These are phyloP conservation scores for Metschnikowia proteae DNA, from an alignment of 805 yeast genomes.

Conservation along the genomic window DNA sequence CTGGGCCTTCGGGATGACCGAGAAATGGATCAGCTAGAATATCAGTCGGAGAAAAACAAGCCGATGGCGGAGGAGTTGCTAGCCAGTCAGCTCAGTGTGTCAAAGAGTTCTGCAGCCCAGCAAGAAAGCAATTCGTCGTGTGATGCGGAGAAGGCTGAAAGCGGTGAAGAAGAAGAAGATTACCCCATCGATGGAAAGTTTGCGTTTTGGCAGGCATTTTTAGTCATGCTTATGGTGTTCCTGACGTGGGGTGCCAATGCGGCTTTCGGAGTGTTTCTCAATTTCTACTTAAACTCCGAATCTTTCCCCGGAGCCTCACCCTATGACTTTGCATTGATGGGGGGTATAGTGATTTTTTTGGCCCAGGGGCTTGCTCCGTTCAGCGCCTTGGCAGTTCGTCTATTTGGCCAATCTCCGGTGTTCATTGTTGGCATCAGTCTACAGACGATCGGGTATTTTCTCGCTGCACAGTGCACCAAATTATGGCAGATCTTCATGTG, in stretches of 20 bases:
- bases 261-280: conserved; percentile 55
- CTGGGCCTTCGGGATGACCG: conserved; percentile 17
- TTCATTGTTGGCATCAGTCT: conserved; percentile 47
- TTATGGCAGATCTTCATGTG: conserved; percentile 66
- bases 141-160: not conserved
- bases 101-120: not conserved
- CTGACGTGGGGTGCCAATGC: conserved; percentile 59
- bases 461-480: conserved; percentile 57
- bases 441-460: conserved; percentile 51
- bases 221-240: conserved; percentile 38
- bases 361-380: conserved; percentile 63
- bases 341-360: conserved; percentile 60
- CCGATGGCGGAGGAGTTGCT: conserved; percentile 14
- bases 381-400: conserved; percentile 30
- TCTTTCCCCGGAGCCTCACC: conserved; percentile 52
- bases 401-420: conserved; percentile 49
- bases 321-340: conserved; percentile 61
- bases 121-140: not conserved
- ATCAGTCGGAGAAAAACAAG: conserved; percentile 8
- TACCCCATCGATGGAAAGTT: conserved; percentile 18
- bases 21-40: conserved; percentile 13
- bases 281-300: conserved; percentile 41
- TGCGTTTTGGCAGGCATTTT: conserved; percentile 20
- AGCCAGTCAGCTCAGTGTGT: conserved; percentile 8
- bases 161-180: conserved; percentile 4